phyloP scores from a whole-genome alignment of 805 yeast genomes.

The Candida khao-thaluensis region DNA sequence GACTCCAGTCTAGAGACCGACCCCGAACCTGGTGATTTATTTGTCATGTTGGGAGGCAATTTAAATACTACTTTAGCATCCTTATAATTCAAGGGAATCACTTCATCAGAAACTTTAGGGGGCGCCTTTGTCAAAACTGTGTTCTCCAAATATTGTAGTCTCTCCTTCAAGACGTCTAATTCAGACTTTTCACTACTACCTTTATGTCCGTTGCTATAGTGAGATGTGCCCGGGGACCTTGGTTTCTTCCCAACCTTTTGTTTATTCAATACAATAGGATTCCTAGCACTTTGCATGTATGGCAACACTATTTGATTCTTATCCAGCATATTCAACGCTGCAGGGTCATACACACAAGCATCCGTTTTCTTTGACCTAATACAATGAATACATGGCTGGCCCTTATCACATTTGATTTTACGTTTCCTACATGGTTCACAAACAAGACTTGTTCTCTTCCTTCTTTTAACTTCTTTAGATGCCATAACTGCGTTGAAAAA shows the following conservation, averaged over 20 bases:
- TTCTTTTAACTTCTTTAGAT: constrained; percentile 13
- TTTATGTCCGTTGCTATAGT: not conserved
- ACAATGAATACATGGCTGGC: constrained; percentile 36
- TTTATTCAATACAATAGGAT: constrained; percentile 11
- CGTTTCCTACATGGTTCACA: constrained; percentile 34
- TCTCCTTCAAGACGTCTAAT: constrained; percentile 19
- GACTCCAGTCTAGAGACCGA: too few species aligned
- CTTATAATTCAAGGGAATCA: constrained; percentile 7
- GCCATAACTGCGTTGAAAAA: too few species aligned
- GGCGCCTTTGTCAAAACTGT: constrained; percentile 1
- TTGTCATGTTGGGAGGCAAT: constrained; percentile 1
- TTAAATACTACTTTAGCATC: not conserved
- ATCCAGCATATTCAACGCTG: constrained; percentile 8
- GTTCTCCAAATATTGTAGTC: constrained; percentile 19
- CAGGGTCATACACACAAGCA: constrained; percentile 16
- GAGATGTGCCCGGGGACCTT: not conserved
- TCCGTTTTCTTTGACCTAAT: constrained; percentile 22
- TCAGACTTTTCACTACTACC: constrained; percentile 13
- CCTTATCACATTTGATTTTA: constrained; percentile 37
- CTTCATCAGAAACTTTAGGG: not conserved
- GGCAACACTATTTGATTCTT: constrained; percentile 6
- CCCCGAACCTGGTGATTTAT: not conserved
- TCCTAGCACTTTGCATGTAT: constrained; percentile 14
- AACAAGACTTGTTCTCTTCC: constrained; percentile 40
- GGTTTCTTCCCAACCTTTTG: not conserved